A percentile compares a stretch with the other conserved stretches of the same genome.
Conservation (phyloP, 805 yeast species). For the Komagataella populi region DNA sequence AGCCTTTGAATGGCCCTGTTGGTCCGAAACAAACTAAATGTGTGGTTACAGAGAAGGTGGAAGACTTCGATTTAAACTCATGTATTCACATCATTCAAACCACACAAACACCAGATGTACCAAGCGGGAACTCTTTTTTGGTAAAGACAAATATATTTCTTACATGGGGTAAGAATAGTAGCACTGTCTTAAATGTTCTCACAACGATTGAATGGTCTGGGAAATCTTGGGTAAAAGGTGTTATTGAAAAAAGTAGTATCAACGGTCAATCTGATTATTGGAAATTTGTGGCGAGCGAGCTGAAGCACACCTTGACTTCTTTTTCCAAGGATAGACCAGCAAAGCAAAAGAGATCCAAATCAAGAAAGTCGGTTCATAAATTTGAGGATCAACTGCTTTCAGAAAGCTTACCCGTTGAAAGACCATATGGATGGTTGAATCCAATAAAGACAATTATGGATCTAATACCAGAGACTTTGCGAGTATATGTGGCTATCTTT, state of each 20-base stretch:
- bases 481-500: neutral
- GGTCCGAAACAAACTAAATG: constrained; percentile 72
- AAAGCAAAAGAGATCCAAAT: neutral
- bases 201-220: constrained; percentile 59
- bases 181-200: constrained; percentile 36
- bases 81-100: constrained; percentile 36
- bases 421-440: neutral
- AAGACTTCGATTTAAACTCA: constrained; percentile 33
- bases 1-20: constrained; percentile 53
- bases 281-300: constrained; percentile 29
- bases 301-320: constrained; percentile 17
- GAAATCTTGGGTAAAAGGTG: constrained; percentile 66
- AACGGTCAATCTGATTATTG: constrained; percentile 59
- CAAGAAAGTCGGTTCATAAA: neutral
- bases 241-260: constrained; percentile 62
- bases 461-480: neutral
- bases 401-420: neutral
- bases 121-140: constrained; percentile 57
- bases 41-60: constrained; percentile 44
- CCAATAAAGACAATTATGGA: neutral
- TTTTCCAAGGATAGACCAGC: neutral
- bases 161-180: constrained; percentile 49
- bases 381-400: neutral
- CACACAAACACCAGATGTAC: constrained; percentile 72
- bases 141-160: constrained; percentile 44